phyloP scores from a whole-genome alignment of 2,329 filamentous ascomycete species.

The Trichoderma gracile region DNA sequence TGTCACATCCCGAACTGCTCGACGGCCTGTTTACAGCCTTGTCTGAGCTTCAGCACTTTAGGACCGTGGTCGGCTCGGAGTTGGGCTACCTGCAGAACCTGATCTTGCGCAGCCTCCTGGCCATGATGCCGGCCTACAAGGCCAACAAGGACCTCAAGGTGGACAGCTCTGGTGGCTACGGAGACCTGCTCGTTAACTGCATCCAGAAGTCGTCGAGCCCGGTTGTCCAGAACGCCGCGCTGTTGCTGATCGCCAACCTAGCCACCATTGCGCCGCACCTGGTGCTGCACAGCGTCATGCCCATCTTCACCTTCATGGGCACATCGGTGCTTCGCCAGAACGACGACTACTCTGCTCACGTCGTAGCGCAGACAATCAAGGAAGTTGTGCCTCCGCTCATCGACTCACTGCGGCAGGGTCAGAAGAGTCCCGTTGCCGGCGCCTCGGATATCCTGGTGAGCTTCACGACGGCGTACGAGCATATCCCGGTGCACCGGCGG shows the following conservation, averaged over 20 bases:
- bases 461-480: conserved; percentile 94
- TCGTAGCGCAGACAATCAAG: conserved; percentile 92
- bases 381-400: conserved; percentile 92
- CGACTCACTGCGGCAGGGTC: conserved; percentile 77
- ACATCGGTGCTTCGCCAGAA: conserved; percentile 86
- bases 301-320: conserved; percentile 98
- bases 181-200: conserved; percentile 90
- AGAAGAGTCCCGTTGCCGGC: conserved; percentile 74
- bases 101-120: conserved; percentile 76
- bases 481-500: conserved; percentile 85
- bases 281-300: conserved; percentile 96
- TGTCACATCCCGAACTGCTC: conserved; percentile 73
- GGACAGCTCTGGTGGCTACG: conserved; percentile 77
- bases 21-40: conserved; percentile 79
- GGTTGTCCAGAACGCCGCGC: conserved; percentile 87
- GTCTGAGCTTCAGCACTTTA: conserved; percentile 83
- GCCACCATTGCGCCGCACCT: conserved; percentile 86
- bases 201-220: conserved; percentile 89
- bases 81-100: conserved; percentile 88
- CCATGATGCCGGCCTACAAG: conserved; percentile 79
- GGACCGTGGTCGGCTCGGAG: conserved; percentile 77
- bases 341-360: conserved; percentile 95
- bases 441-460: conserved; percentile 90
- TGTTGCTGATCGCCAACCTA: conserved; percentile 83
- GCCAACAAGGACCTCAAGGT: conserved; percentile 61